Evolutionary conservation across 2,329 filamentous ascomycete species (phyloP).

Genomic region (Scedosporium apiospermum): DNA sequence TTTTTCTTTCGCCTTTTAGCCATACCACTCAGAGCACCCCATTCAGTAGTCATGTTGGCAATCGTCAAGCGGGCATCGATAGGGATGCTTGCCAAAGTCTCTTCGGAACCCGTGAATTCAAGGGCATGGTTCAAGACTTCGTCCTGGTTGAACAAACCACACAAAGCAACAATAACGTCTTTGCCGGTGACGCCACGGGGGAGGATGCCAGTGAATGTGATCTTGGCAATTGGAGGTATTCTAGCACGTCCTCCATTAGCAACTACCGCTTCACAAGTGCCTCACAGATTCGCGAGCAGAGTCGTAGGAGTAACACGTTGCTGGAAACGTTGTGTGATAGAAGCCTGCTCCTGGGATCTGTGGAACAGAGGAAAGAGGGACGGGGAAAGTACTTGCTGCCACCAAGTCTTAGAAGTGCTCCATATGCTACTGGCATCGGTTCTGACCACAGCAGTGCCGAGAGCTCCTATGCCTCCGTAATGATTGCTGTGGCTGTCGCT

Average conservation of each 20-base stretch:
- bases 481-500: constrained; percentile 71
- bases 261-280: too few species aligned
- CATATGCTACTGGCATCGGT: constrained; percentile 83
- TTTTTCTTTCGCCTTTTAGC: too few species aligned
- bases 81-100: constrained; percentile 64
- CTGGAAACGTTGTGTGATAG: too few species aligned
- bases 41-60: constrained; percentile 74
- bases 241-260: too few species aligned
- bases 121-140: constrained; percentile 88
- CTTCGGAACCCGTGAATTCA: constrained; percentile 73
- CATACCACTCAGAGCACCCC: constrained; percentile 51
- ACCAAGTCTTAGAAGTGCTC: constrained; percentile 79
- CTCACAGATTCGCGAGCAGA: too few species aligned
- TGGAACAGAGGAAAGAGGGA: too few species aligned
- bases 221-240: constrained; percentile 64
- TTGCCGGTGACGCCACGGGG: constrained; percentile 81
- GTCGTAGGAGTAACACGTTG: too few species aligned
- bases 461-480: constrained; percentile 70
- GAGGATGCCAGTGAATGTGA: constrained; percentile 66
- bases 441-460: constrained; percentile 75
- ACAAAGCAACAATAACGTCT: constrained; percentile 86
- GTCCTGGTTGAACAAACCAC: constrained; percentile 74
- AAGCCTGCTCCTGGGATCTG: too few species aligned
- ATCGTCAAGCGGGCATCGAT: constrained; percentile 69
- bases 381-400: constrained; percentile 46